These are phyloP conservation scores for Lepidium didymum DNA, from an alignment of 345 rosid genomes.

Conservation along the genomic window DNA sequence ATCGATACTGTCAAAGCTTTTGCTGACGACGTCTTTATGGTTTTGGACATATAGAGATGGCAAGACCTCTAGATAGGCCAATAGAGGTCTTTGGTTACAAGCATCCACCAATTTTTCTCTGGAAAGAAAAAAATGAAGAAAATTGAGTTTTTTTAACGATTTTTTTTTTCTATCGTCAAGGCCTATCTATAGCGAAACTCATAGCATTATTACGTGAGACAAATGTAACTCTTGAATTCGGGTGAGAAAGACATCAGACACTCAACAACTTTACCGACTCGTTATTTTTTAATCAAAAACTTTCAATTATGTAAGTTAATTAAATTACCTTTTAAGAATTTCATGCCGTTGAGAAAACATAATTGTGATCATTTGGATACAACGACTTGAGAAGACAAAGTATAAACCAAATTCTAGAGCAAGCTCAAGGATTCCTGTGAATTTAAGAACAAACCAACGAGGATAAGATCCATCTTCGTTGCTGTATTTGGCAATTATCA, in stretches of 20 bases:
- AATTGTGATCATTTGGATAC: neutral
- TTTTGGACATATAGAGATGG: conserved; percentile 11
- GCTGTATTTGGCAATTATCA: conserved; percentile 18
- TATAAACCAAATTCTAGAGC: conserved; percentile 36
- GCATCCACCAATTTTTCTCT: conserved; percentile 38
- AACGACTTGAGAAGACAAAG: conserved; percentile 16
- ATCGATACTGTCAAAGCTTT: conserved; percentile 22
- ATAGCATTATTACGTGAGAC: too few species aligned
- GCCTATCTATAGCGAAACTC: too few species aligned
- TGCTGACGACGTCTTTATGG: conserved; percentile 11
- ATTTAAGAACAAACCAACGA: conserved; percentile 48
- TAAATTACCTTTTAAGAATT: conserved; percentile 34
- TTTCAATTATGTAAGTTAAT: neutral
- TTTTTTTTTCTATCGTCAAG: too few species aligned
- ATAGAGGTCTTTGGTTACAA: conserved; percentile 22
- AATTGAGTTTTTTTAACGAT: neutral
- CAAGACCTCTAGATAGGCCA: conserved; percentile 48
- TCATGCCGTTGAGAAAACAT: conserved; percentile 27
- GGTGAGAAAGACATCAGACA: too few species aligned
- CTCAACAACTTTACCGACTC: too few species aligned
- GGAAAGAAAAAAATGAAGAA: neutral
- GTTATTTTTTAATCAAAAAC: too few species aligned
- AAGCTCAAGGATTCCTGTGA: conserved; percentile 47
- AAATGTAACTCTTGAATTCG: too few species aligned
- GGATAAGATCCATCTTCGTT: conserved; percentile 27